Conservation (phyloP, 352 stramenopile species). For the Globisporangium carolinianum region DNA sequence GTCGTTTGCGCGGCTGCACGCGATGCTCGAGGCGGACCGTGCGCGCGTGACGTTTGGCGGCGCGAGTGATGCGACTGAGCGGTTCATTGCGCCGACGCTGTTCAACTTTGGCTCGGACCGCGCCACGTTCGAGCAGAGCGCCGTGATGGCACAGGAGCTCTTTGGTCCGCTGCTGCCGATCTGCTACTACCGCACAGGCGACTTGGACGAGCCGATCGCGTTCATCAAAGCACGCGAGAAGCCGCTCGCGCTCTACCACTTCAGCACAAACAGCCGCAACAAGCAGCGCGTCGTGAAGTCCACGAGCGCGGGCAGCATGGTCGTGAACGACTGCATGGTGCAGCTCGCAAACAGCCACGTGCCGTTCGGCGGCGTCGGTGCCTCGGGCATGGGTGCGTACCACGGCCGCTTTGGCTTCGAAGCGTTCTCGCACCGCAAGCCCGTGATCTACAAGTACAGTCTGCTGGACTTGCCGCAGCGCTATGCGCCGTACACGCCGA, state of each 20-base stretch:
- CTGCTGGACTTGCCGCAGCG: conserved; percentile 44
- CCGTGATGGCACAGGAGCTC: conserved; percentile 90
- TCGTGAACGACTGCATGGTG: conserved; percentile 81
- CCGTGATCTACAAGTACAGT: conserved; percentile 60
- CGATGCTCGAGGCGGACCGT: conserved; percentile 53
- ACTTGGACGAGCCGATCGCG: conserved; percentile 26
- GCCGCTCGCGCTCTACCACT: conserved; percentile 85
- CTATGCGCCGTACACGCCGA: conserved; percentile 39
- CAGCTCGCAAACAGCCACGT: conserved; percentile 58
- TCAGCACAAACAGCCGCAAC: conserved; percentile 32
- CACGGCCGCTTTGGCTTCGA: conserved; percentile 79
- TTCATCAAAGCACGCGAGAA: conserved; percentile 47
- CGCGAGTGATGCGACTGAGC: conserved; percentile 50
- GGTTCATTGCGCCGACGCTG: conserved; percentile 85
- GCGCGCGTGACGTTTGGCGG: conserved; percentile 54
- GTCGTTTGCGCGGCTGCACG: conserved; percentile 5
- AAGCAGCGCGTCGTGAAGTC: conserved; percentile 36
- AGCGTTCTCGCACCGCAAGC: conserved; percentile 68
- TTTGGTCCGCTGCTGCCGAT: conserved; percentile 95
- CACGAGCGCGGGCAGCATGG: conserved; percentile 53
- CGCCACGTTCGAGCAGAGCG: conserved; percentile 36
- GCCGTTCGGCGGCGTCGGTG: conserved; percentile 81
- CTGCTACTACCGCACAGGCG: conserved; percentile 54
- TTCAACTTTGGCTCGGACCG: conserved; percentile 80
- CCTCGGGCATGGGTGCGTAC: conserved; percentile 76